Percentiles rank a stretch among this genome's conserved stretches.
These are phyloP conservation scores for Chenopodium quinoa DNA, from an alignment of 148 eudicot species.

Conservation along the genomic window DNA sequence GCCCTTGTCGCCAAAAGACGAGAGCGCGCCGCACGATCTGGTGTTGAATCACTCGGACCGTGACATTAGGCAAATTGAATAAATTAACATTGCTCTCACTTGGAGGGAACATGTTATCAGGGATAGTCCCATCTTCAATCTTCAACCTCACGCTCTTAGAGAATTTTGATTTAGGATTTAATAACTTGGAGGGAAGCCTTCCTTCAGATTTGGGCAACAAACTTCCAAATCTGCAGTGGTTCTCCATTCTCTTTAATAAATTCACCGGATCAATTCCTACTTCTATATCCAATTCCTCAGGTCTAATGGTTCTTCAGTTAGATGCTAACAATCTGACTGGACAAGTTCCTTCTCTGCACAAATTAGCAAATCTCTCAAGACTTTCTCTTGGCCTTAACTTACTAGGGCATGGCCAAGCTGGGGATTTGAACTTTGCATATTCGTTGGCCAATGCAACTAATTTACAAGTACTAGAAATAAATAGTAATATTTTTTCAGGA, in stretches of 20 bases:
- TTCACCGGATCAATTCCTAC: conserved; percentile 26
- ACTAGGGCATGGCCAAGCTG: conserved; percentile 27
- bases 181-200: conserved; percentile 26
- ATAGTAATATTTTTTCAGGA: conserved; percentile 29
- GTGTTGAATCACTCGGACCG: too few relatives aligned
- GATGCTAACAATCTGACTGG: conserved; percentile 19
- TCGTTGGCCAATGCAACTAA: conserved; percentile 36
- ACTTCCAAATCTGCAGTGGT: conserved; percentile 11
- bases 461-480: conserved; percentile 6
- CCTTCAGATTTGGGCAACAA: conserved; percentile 18
- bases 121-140: conserved; percentile 28
- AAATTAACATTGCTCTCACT: too few relatives aligned
- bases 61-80: too few relatives aligned
- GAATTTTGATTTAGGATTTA: neutral
- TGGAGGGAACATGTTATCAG: conserved; percentile 14
- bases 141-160: conserved; percentile 23
- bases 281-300: conserved; percentile 25
- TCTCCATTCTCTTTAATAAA: neutral
- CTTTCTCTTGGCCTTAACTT: neutral
- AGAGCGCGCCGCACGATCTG: too few relatives aligned
- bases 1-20: too few relatives aligned
- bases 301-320: conserved; percentile 12
- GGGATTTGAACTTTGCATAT: conserved; percentile 17
- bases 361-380: neutral
- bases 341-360: conserved; percentile 23